Evolutionary conservation across 139 green algal species (phyloP).

Genomic region (Coelastrella sp.): DNA sequence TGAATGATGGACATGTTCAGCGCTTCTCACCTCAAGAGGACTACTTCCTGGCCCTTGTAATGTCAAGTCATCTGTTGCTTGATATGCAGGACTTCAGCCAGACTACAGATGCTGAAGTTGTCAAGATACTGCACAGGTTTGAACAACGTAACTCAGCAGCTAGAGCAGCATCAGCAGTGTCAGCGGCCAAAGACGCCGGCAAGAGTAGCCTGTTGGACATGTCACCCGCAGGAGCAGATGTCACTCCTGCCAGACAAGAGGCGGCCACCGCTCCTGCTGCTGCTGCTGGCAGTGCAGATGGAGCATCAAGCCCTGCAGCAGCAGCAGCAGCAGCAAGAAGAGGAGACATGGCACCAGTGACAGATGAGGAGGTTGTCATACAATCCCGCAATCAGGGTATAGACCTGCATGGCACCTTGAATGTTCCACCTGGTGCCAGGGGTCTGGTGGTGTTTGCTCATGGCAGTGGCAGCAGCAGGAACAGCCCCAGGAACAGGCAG

Average conservation of each 20-base stretch:
- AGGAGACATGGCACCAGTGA: not conserved
- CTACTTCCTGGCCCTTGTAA: too few relatives aligned
- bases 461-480: constrained; percentile 53
- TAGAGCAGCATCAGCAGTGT: not conserved
- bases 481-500: constrained; percentile 40
- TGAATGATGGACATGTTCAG: too few relatives aligned
- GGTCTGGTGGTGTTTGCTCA: constrained; percentile 48
- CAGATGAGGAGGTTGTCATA: constrained; percentile 17
- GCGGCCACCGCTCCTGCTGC: not conserved
- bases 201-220: too few relatives aligned
- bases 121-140: constrained; percentile 20
- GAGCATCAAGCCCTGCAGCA: constrained; percentile 23
- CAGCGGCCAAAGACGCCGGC: not conserved
- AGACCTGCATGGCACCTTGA: constrained; percentile 10
- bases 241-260: not conserved
- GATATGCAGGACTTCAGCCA: constrained; percentile 45
- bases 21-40: too few relatives aligned
- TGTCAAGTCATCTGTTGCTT: not conserved
- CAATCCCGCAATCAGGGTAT: not conserved
- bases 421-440: not conserved
- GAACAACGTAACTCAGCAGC: constrained; percentile 7
- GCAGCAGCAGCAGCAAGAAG: constrained; percentile 12
- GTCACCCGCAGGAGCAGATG: not conserved
- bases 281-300: not conserved
- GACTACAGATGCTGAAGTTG: constrained; percentile 43